Base-by-base conservation (phyloP, 768 basidiomycete genomes). In the Boletus bicolor region DNA sequence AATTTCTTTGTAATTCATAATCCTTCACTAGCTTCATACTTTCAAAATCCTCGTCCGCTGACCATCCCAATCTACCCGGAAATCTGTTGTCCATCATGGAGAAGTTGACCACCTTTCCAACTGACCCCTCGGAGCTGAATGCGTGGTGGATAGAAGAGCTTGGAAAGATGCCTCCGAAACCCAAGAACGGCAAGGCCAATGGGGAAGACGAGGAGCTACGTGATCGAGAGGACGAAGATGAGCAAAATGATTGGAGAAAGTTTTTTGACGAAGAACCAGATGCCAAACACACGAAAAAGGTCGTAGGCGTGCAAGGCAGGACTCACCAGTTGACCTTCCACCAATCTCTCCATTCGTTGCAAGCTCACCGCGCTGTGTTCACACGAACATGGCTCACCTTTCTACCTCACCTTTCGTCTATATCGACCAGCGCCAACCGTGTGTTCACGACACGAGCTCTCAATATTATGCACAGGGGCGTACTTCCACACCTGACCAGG, bases 401-500 rank as follows among this genome's bases (percentile, higher is more conserved):
- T 10, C 73, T 94, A 5, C 85, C 88, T 0, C 77, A 76, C 26
- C 68, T 93, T 10, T 81, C 79, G 1, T 57, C 77, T 11, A 65
- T 69, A 37, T 60, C 75, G 9, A 66, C 62, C 28, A 57, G 62
- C 37, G 54, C 55, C 3, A 65, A 62, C 21, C 78, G 74, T 49
- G 67, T 66, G 1, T 64, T 84, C 5, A 77, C 83, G 15, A 77
- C 79, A 24, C 76, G 87, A 44, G 82, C 80, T 15, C 72, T 96
- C 57, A 86, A 85, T 62, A 77, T 94, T 32, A 84, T 96, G 79
- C 93, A 96, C 69, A 77, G 84, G 12, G 84, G 86, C 6, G 87
- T 95, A 12, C 72, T 96, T 68, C 94, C 94, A 0, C 85, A 93
- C 69, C 68, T 95, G 45, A 92, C 89, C 0, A 72, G 89, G 38